Percentiles rank a stretch among this genome's conserved stretches.
Evolutionary conservation across 2,329 filamentous ascomycete genomes (phyloP).

Genomic region (Aquanectria penicillioides): DNA sequence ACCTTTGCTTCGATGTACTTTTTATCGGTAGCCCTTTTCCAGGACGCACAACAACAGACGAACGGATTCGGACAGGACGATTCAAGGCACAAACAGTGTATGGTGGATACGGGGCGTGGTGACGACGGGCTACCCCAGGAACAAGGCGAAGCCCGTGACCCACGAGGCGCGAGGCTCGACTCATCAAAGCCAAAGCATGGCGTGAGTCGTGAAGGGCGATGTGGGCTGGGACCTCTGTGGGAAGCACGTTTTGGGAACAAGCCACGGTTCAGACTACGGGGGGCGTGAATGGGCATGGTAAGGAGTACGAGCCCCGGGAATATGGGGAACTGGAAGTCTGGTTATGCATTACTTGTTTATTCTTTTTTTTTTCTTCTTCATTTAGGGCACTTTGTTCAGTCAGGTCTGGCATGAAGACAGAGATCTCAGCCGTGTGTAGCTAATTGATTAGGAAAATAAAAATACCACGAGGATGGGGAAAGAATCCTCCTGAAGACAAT

Average conservation of each 20-base stretch:
- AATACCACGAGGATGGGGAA: no score
- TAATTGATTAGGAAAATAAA: no score
- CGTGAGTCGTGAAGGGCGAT: constrained; percentile 7
- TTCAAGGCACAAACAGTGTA: background rate
- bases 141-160: background rate
- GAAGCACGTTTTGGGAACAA: constrained; percentile 3
- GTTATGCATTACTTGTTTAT: background rate
- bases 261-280: background rate
- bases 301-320: background rate
- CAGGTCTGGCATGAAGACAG: background rate
- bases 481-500: background rate
- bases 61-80: constrained; percentile 10
- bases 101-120: background rate
- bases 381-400: background rate
- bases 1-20: constrained; percentile 5
- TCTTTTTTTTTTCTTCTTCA: background rate
- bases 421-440: background rate
- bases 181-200: background rate
- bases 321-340: background rate
- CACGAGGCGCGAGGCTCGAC: background rate
- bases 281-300: constrained; percentile 5
- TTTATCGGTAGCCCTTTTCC: background rate
- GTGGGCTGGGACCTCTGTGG: background rate
- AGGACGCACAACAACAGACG: constrained; percentile 1
- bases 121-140: background rate